A percentile compares a stretch with the other conserved stretches of the same genome.
phyloP scores from a whole-genome alignment of 176 grass and related monocot genomes.

The Musa beccarii region DNA sequence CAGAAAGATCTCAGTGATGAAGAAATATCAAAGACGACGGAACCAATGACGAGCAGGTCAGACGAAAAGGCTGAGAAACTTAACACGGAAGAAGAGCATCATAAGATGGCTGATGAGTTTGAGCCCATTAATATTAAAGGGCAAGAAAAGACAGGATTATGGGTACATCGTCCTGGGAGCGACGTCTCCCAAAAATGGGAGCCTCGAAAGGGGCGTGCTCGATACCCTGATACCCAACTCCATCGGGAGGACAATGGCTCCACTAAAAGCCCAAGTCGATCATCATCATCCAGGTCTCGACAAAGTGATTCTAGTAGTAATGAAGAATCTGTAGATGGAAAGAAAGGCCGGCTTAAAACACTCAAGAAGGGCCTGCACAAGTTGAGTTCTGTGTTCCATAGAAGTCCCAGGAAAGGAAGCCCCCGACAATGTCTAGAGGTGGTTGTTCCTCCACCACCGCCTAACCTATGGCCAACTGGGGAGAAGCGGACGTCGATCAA shows the following conservation, averaged over 20 bases:
- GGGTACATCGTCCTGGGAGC: conserved; percentile 75
- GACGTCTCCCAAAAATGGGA: conserved; percentile 66
- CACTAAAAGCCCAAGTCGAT: conserved; percentile 23
- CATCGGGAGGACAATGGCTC: conserved; percentile 30
- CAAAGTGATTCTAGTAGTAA: conserved; percentile 45
- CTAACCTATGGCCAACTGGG: conserved; percentile 43
- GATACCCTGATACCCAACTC: conserved; percentile 33
- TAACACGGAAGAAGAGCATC: conserved; percentile 25
- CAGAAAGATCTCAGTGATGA: conserved; percentile 21
- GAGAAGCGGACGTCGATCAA: conserved; percentile 60
- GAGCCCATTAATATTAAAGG: conserved; percentile 69
- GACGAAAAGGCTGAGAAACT: conserved; percentile 24
- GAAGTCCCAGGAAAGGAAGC: conserved; percentile 41
- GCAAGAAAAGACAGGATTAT: conserved; percentile 66
- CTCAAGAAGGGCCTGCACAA: conserved; percentile 63
- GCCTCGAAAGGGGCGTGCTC: conserved; percentile 66
- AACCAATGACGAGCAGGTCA: conserved; percentile 28
- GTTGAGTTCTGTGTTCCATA: conserved; percentile 44
- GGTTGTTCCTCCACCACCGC: conserved; percentile 30
- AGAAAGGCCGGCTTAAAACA: conserved; percentile 10
- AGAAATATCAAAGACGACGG: conserved; percentile 26
- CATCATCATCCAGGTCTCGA: conserved; percentile 43
- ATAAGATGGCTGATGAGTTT: conserved; percentile 47
- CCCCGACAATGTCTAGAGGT: conserved; percentile 20
- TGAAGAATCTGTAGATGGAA: conserved; percentile 34